These are phyloP conservation scores for Musa acuminata DNA, from an alignment of 176 grass and related monocot genomes.

Conservation along the genomic window DNA sequence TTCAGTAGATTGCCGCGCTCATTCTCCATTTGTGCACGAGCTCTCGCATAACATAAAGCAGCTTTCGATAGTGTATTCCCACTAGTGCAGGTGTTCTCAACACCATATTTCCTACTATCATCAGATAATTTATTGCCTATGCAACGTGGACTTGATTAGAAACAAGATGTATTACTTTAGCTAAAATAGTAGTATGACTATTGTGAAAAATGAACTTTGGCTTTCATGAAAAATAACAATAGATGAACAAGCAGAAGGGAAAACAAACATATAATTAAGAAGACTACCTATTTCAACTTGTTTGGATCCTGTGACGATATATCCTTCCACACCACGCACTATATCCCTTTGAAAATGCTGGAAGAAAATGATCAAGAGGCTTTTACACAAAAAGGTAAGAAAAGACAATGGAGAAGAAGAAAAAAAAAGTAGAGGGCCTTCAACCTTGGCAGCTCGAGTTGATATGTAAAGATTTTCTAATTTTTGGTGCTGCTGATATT, in stretches of 20 bases:
- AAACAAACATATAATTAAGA: background rate
- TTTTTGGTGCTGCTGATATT: conserved; percentile 78
- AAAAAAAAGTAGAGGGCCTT: background rate
- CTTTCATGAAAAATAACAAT: too few species aligned
- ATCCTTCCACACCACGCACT: conserved; percentile 88
- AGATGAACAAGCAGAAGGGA: background rate
- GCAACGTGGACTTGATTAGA: background rate
- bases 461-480: conserved; percentile 94
- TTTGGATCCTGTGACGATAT: conserved; percentile 92
- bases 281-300: conserved; percentile 83
- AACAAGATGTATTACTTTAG: too few species aligned
- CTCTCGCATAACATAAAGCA: conserved; percentile 59
- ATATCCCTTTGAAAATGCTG: conserved; percentile 98
- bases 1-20: conserved; percentile 75
- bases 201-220: too few species aligned
- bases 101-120: conserved; percentile 84
- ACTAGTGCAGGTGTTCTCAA: conserved; percentile 78
- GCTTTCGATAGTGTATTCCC: conserved; percentile 81
- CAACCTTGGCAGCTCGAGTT: conserved; percentile 86
- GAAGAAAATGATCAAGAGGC: conserved; percentile 5
- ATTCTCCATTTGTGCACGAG: conserved; percentile 73
- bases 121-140: conserved; percentile 84
- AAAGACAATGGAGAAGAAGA: conserved; percentile 7
- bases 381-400: conserved; percentile 1
- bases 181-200: too few species aligned